phyloP scores from a whole-genome alignment of 345 rosid species.

The Reutealis trisperma region DNA sequence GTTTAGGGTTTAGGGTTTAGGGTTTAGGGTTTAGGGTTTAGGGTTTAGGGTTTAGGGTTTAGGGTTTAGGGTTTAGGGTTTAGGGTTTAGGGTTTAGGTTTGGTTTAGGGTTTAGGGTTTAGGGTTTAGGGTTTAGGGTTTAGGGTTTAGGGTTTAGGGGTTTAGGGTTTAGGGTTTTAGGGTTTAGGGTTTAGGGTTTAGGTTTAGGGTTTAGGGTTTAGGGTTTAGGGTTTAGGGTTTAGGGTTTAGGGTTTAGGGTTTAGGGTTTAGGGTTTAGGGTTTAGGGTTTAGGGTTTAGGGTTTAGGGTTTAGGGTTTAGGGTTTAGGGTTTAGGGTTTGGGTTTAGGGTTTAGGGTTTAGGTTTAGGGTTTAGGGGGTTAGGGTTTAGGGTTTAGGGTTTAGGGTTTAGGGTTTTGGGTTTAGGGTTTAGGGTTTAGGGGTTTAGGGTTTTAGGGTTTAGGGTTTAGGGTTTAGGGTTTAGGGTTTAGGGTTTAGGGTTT shows the following conservation, averaged over 20 bases:
- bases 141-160: conserved; percentile 23
- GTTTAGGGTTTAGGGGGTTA: conserved; percentile 4
- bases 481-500: conserved; percentile 28
- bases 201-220: conserved; percentile 16
- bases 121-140: conserved; percentile 19
- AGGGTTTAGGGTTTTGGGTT: conserved; percentile 20
- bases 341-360: too few relatives aligned
- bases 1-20: conserved; percentile 2
- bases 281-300: conserved; percentile 20
- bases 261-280: conserved; percentile 14
- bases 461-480: conserved; percentile 11
- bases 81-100: conserved; percentile 14
- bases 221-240: conserved; percentile 17
- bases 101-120: too few relatives aligned
- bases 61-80: conserved; percentile 16
- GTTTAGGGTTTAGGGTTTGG: conserved; percentile 8
- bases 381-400: conserved; percentile 23
- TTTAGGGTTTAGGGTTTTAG: conserved; percentile 20
- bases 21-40: conserved; percentile 15
- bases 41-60: conserved; percentile 9
- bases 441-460: too few relatives aligned
- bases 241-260: conserved; percentile 14
- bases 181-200: conserved; percentile 16
- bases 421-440: conserved; percentile 16
- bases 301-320: conserved; percentile 10